Evolutionary conservation across 2,329 filamentous ascomycete genomes (phyloP).

Genomic region (Ceratocystis harringtonii): DNA sequence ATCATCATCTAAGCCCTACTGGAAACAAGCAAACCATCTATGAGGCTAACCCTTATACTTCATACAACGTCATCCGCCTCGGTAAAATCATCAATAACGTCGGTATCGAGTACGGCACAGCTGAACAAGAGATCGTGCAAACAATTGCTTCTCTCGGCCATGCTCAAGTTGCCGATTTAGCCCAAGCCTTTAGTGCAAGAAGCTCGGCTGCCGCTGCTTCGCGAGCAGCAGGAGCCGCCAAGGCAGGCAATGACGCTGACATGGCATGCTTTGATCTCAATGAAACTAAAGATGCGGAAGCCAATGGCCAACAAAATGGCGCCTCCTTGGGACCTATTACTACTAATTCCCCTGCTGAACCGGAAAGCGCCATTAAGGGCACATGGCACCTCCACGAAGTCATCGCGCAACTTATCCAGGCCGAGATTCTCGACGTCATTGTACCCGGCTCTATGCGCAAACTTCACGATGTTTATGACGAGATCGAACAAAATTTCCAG

Average conservation of each 20-base stretch:
- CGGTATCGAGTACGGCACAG: constrained; percentile 56
- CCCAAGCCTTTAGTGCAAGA: constrained; percentile 41
- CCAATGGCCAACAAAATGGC: constrained; percentile 23
- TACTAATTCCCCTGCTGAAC: not conserved
- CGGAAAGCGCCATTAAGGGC: constrained; percentile 28
- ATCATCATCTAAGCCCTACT: constrained; percentile 50
- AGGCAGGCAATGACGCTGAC: constrained; percentile 18
- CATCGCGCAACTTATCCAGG: constrained; percentile 41
- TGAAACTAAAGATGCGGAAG: constrained; percentile 21
- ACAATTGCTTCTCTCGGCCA: constrained; percentile 65
- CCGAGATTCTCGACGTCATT: constrained; percentile 54
- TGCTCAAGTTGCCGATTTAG: constrained; percentile 54
- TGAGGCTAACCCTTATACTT: constrained; percentile 64
- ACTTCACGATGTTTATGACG: constrained; percentile 42
- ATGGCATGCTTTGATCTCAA: constrained; percentile 3
- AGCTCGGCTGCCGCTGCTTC: constrained; percentile 7
- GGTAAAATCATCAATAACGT: constrained; percentile 70
- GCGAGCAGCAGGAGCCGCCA: constrained; percentile 22
- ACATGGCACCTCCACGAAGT: constrained; percentile 35
- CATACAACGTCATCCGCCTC: constrained; percentile 67
- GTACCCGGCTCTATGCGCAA: constrained; percentile 41
- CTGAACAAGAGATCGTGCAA: constrained; percentile 59
- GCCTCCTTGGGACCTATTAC: constrained; percentile 12
- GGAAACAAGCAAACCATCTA: constrained; percentile 52
- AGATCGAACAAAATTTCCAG: constrained; percentile 49